Evolutionary conservation across 129 eudicot species (phyloP), one percentile per base, ranked within the genome.

Genomic region (Artemisia tridentata): DNA sequence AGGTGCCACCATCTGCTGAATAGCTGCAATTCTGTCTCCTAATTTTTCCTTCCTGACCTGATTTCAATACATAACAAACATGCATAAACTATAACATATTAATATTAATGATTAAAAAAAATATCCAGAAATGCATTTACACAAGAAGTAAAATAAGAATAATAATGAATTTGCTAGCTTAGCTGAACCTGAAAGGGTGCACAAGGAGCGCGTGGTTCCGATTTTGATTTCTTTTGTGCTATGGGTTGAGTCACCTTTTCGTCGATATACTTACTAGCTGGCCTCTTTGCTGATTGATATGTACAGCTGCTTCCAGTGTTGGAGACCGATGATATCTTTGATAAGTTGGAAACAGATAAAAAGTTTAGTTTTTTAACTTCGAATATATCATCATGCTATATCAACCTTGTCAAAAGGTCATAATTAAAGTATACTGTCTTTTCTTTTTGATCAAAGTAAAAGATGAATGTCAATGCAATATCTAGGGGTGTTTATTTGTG

Each of bases 21-120:
- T 92, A 51, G 97, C 95, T 70, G 97, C 92, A 82, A 91, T 88
- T 82, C 97, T 85, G 84, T 91, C 97, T 67, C 97, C 97, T 71
- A 91, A 54, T 78, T 91, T 91, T 80, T 91, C 96, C 75, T 91
- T 91, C 47, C 96, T 82, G 51, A 91, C 96, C 97, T 91, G 88
- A 74, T 69, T 38, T 68, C 58, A 54, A 31, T 48, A 55, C 62
- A 38, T 38, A 55, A 70, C 57, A 55, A 38, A 70, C 27, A 54
- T 69, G 74, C 64, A 53, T 15, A 34, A 38, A 23, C 8, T 59
- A 7, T 9, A 38, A n/a, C 18, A 29, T 18, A 17, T 12, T 61
- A 29, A 27, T 11, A 18, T 12, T 10, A 31, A 58, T 61, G 9
- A 3, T 43, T 53, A 4, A 16, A 0, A 16, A 38, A 19, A 53